Evolutionary conservation across 345 rosid species (phyloP), one percentile per base, ranked within the genome.

Genomic region (Camelina hispida): DNA sequence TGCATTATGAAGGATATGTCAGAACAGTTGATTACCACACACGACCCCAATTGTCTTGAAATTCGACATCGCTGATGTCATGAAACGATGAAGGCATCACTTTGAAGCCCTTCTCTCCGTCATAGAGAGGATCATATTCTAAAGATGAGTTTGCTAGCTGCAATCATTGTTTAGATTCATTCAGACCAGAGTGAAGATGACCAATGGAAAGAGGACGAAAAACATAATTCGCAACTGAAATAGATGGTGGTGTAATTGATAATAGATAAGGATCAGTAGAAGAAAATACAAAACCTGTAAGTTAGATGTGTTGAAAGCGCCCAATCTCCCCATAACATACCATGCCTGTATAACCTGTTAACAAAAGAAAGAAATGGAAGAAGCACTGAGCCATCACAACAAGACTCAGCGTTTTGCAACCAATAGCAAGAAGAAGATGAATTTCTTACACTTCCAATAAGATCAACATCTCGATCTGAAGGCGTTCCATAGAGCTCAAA

Each of bases 291-390:
- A 79, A 82, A 93, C 98, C 98, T 93, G 98, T 78, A 94, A 76
- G 75, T 94, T 94, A 17, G 91, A 86, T 71, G 96, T 87, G 82
- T 94, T 94, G 82, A 91, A 94, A 79, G 93, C 91, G 47, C 98
- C 98, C 69, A 91, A 73, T 60, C 97, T 81, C 50, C 98, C 97
- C 98, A 94, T 91, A 73, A 91, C 91, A 83, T 94, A 91, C 97
- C 97, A 91, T 22, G 98, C 86, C 73, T 89, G 97, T 71, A 91
- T 83, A 62, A 84, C 89, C 98, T 94, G 93, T 79, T 76, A 5
- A 44, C 67, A 59, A 30, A 61, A 52, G 54, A 28, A 62, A 35
- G 28, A 44, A 32, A 44, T 20, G 32, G 47, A 75, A 51, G 40
- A 76, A 43, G 63, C 42, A 51, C 7, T n/a, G 42, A 44, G 68